A percentile compares a stretch with the other conserved stretches of the same genome.
Conservation (phyloP, 164 flowering plant species). For the Vitis cinerea region DNA sequence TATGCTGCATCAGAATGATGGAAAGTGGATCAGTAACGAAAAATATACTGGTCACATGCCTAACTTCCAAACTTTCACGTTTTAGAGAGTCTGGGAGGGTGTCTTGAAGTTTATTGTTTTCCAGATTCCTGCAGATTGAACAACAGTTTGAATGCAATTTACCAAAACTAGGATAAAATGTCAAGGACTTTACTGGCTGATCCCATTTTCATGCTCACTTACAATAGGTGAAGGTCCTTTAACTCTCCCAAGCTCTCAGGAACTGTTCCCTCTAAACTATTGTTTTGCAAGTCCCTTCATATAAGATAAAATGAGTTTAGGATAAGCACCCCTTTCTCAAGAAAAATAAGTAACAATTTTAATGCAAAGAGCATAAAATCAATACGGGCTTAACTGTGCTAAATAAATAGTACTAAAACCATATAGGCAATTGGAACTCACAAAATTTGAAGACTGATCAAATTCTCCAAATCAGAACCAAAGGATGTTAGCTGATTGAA, state of each 20-base stretch:
- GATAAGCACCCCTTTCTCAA: too few relatives aligned
- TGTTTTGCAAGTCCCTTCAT: constrained; percentile 77
- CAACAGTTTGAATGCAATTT: neutral
- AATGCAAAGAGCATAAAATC: too few relatives aligned
- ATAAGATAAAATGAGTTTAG: too few relatives aligned
- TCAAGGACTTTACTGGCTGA: neutral
- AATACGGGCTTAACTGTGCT: too few relatives aligned
- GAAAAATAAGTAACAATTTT: too few relatives aligned
- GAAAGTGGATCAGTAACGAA: neutral
- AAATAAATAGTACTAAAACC: neutral
- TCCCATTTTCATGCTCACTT: constrained; percentile 28
- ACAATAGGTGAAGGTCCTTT: constrained; percentile 64
- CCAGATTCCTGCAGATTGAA: constrained; percentile 59
- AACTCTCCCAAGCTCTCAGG: constrained; percentile 83
- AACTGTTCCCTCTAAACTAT: constrained; percentile 63
- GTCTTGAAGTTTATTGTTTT: constrained; percentile 71
- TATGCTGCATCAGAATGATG: constrained; percentile 17
- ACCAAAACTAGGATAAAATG: neutral
- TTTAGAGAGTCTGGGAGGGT: constrained; percentile 68
- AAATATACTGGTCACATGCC: constrained; percentile 33
- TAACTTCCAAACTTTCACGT: constrained; percentile 56
- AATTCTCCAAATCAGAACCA: constrained; percentile 58
- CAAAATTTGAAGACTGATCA: constrained; percentile 65
- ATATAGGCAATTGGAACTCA: constrained; percentile 36
- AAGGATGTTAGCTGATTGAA: constrained; percentile 73